Base-by-base conservation (phyloP, 106 monocot genomes). In the Dendrobium catenatum region DNA sequence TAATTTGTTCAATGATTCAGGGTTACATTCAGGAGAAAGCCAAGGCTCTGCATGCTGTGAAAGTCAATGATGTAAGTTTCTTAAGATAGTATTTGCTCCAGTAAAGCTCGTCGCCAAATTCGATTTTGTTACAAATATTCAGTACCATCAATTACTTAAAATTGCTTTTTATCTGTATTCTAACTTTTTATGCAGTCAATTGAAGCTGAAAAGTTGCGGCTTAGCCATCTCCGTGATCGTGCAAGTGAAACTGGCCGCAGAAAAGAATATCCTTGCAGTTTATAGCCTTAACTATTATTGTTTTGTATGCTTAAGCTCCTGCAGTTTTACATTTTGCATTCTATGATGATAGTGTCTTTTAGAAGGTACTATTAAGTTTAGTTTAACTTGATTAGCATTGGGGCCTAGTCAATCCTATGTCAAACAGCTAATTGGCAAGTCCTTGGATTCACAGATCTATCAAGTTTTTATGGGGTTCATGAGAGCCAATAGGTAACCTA, bases 221-320 rank as follows among this genome's bases (percentile, higher is more conserved):
- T 90, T 47, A 81, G 87, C 41, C 95, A 95, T 84, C 89, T 95
- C 59, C 92, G 95, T 85, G 95, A 95, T 85, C 92, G 92, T 78
- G 95, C 95, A 78, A 95, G 95, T 86, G 95, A 95, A 87, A 92
- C 84, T 51, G 95, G 95, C 16, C 95, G 89, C 19, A 83, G 95
- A 87, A 95, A 95, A 59, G 85, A 95, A 95, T 90, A 95, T 95
- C 95, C 95, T 95, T 88, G 13, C 76, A 76, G 11, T 48, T 47
- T 8, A 11, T 47, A 76, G 24, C 24, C 76, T 27, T 76, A 7
- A 76, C 13, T 76, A 17, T 74, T 74, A 70, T 43, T 20, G 18
- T 18, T 74, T 42, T 74, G 0, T 43, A 74, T 74, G 70, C 70
- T 70, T 6, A 70, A 37, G 3, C 10, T 68, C 15, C 33, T 37